phyloP scores from a whole-genome alignment of 306 rosid species.

The Cyamopsis tetragonoloba region DNA sequence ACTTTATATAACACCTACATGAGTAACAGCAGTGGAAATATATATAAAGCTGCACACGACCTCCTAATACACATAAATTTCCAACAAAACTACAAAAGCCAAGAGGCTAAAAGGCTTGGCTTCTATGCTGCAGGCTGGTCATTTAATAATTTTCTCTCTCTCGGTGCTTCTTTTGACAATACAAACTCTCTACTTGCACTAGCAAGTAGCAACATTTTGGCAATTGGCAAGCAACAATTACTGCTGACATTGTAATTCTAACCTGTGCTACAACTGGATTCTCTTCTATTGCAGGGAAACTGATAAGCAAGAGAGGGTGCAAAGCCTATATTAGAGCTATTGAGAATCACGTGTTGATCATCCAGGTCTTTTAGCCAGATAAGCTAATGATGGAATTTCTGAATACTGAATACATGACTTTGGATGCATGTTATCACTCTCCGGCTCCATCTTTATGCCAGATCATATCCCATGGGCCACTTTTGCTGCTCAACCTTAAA shows the following conservation, averaged over 20 bases:
- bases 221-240: neutral
- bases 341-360: constrained; percentile 13
- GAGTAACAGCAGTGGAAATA: constrained; percentile 13
- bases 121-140: neutral
- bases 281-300: neutral
- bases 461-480: constrained; percentile 75
- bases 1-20: too few relatives aligned
- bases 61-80: constrained; percentile 1
- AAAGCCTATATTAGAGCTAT: constrained; percentile 3
- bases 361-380: neutral
- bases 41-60: neutral
- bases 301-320: neutral
- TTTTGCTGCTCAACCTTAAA: constrained; percentile 68
- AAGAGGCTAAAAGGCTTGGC: neutral
- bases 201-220: constrained; percentile 13
- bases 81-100: neutral
- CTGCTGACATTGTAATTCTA: constrained; percentile 7
- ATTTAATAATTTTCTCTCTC: constrained; percentile 1
- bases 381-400: constrained; percentile 1
- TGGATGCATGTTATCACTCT: constrained; percentile 33
- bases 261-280: neutral
- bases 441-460: constrained; percentile 51
- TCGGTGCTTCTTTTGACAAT: constrained; percentile 5
- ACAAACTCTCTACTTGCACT: neutral
- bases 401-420: neutral